These are phyloP conservation scores for Daldinia vernicosa DNA, from an alignment of 495 filamentous ascomycete genomes.

Conservation along the genomic window DNA sequence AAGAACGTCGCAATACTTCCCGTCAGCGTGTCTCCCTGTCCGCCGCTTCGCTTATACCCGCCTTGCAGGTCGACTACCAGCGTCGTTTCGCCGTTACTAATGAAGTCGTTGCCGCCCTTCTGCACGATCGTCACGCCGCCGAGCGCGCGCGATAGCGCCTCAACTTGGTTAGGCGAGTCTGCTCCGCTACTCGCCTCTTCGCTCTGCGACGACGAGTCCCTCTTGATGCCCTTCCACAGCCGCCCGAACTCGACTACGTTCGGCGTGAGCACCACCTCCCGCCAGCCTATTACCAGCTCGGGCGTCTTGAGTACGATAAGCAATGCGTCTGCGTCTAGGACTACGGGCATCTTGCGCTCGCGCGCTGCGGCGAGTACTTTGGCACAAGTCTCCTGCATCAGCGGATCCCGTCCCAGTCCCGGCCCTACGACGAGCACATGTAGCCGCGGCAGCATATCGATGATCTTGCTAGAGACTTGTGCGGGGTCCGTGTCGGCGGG, in stretches of 20 bases:
- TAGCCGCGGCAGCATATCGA: conserved; percentile 82
- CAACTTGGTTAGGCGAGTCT: conserved; percentile 66
- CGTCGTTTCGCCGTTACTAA: conserved; percentile 82
- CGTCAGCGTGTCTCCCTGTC: conserved; percentile 95
- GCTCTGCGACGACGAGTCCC: conserved; percentile 47
- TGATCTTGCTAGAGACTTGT: conserved; percentile 72
- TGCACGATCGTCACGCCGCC: conserved; percentile 91
- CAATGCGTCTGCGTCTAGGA: conserved; percentile 92
- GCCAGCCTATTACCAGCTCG: conserved; percentile 79
- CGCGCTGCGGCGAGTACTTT: conserved; percentile 82
- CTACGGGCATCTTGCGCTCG: conserved; percentile 76
- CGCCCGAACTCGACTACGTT: conserved; percentile 94
- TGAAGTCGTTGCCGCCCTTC: conserved; percentile 86
- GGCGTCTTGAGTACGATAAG: conserved; percentile 78
- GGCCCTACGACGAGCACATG: conserved; percentile 96
- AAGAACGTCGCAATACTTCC: conserved; percentile 88
- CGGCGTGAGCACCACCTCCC: conserved; percentile 87
- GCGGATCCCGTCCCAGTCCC: conserved; percentile 84
- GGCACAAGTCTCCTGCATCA: conserved; percentile 89
- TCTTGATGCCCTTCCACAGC: conserved; percentile 74
- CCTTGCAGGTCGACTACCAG: conserved; percentile 77
- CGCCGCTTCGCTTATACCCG: conserved; percentile 88
- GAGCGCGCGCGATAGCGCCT: conserved; percentile 76
- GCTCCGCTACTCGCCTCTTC: conserved; percentile 52
- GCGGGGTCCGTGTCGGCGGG: conserved; percentile 59